Evolutionary conservation across 2,329 filamentous ascomycete species (phyloP), one percentile per base, ranked within the genome.

Genomic region (Emmonsia crescens): DNA sequence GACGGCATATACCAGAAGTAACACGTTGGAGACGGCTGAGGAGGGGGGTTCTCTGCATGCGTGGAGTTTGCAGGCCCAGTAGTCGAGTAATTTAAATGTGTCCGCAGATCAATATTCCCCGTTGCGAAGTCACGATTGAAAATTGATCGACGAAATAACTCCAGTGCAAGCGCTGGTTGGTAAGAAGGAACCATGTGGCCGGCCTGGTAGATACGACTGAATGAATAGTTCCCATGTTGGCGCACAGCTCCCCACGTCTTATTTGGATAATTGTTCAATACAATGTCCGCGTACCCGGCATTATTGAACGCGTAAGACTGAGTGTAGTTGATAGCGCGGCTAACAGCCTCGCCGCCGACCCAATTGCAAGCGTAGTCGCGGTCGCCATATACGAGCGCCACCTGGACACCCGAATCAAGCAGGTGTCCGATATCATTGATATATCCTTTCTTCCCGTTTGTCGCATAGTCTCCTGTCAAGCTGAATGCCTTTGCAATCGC

Each of bases 351-450:
- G 33, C 79, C 80, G 27, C 80, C 79, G 14, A 82, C 64, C 80
- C 64, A 82, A 68, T 80, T 80, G 67, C 77, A 78, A 1, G 74
- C 74, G 63, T 79, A 85, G 68, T 85, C 83, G 1, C 80, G 76
- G 67, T 85, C 83, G 2, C 83, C 83, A 66, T 85, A 84, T 48
- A 83, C 75, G 31, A 85, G 70, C 44, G 81, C 76, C 3, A 85
- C 82, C 63, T 83, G 82, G 59, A 85, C 77, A 8, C 82, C 82
- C n/a, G 76, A 74, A 60, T 85, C 83, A 5, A 86, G 77, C 1
- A 86, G 73, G 62, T 80, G 81, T 0, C 72, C 77, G 27, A 65
- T 44, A 57, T 66, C 61, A 19, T 63, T 59, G 6, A 61, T 42
- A 48, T 63, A 65, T 16, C 52, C 29, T 12, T 27, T 5, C 19